Base-by-base conservation (phyloP, 495 filamentous ascomycete genomes). In the Stereocaulon alpinum region DNA sequence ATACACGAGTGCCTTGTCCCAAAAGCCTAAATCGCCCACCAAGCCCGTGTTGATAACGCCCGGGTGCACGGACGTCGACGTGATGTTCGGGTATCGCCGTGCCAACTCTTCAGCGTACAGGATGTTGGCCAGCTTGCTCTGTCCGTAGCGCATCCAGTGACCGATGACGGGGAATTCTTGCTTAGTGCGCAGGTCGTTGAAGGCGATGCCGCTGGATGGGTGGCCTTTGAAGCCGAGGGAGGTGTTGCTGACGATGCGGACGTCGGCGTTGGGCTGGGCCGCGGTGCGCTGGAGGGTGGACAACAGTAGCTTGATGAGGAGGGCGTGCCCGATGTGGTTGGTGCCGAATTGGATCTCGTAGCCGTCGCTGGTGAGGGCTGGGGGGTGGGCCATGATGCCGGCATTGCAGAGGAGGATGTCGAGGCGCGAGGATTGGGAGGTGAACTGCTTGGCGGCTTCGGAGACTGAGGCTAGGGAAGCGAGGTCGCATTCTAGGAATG, bases 21-120 rank as follows among this genome's bases (percentile, higher is more conserved):
- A 22, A 18, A 27, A 47, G 9, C 41, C 27, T 24, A 41, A 17
- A 48, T 54, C 52, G 15, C 68, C 61, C 27, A 74, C 42, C 3
- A 88, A 63, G 1, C 77, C 72, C 15, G 83, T 88, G 3, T 65
- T 54, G 30, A 88, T 79, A 0, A 81, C 63, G 6, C 77, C 79
- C 0, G 79, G 77, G 51, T 80, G 77, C 6, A 81, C 51, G 0
- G 74, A 63, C 6, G 73, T 71, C 5, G 69, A 51, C 0, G 66
- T 73, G 32, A 79, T 71, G 22, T 50, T 40, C 4, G 74, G 73
- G 48, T 81, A 74, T 2, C 73, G 69, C 14, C 65, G 60, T 1
- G 73, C 73, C 0, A 77, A 44, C 45, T 74, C 71, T 27, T 68
- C 52, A 2, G 72, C 69, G 63, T 69, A 80, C 14, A 76, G 60